Conservation (phyloP, 83 land plant genomes). For the Isoetes engelmannii region DNA sequence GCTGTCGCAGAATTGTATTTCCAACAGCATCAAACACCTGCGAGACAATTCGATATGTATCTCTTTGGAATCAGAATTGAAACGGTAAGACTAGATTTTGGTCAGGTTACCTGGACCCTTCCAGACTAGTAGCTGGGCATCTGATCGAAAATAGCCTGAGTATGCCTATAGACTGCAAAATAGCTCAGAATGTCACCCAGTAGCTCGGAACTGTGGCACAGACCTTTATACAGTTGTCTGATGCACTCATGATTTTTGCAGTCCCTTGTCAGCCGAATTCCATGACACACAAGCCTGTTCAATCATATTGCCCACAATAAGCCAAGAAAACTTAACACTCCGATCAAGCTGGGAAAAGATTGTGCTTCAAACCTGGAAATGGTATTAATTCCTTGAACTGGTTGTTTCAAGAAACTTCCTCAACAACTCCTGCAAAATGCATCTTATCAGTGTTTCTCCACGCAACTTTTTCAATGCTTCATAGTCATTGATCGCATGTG, state of each 20-base stretch:
- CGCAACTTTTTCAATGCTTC: conserved; percentile 4
- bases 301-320: not conserved
- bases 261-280: not conserved
- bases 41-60: not conserved
- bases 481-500: not conserved
- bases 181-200: no score
- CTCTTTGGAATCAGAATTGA: not conserved
- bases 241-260: no score
- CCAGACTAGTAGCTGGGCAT: conserved; percentile 75
- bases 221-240: no score
- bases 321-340: not conserved
- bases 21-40: conserved; percentile 29
- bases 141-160: conserved; percentile 63
- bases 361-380: no score
- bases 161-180: no score
- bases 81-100: not conserved
- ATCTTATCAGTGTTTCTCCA: not conserved
- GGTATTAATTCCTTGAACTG: not conserved
- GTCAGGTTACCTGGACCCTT: conserved; percentile 32
- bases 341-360: no score
- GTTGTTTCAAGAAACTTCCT: not conserved
- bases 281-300: conserved; percentile 4
- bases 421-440: conserved; percentile 5
- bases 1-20: conserved; percentile 34
- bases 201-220: no score